phyloP scores from a whole-genome alignment of 1,284 basidiomycete species.

The Fomitiporia mediterranea region DNA sequence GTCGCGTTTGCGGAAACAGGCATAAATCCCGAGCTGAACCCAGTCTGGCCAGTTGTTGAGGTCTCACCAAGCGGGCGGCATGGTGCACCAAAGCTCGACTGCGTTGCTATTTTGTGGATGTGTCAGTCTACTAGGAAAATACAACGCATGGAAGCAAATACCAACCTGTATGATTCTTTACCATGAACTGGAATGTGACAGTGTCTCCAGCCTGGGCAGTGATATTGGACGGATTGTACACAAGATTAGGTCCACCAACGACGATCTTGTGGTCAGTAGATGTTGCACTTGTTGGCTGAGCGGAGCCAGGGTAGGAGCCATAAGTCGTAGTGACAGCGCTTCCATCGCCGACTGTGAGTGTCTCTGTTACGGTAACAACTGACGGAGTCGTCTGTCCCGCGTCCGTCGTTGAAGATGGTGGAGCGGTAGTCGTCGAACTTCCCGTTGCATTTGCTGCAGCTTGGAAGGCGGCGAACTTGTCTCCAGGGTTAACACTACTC shows the following conservation, averaged over 20 bases:
- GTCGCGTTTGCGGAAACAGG: constrained; percentile 42
- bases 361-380: constrained; percentile 19
- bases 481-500: constrained; percentile 44
- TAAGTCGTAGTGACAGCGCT: constrained; percentile 19
- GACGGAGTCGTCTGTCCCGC: constrained; percentile 9
- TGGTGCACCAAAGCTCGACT: constrained; percentile 52
- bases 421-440: constrained; percentile 22
- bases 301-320: constrained; percentile 21
- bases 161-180: constrained; percentile 37
- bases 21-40: constrained; percentile 61
- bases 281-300: constrained; percentile 11
- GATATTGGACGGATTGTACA: constrained; percentile 45
- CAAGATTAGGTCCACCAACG: constrained; percentile 14
- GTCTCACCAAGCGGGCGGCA: constrained; percentile 45
- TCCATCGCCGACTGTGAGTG: constrained; percentile 16
- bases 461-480: constrained; percentile 49
- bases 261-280: constrained; percentile 12
- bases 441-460: constrained; percentile 39
- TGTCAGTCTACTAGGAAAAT: background rate
- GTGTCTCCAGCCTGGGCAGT: constrained; percentile 53
- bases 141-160: background rate
- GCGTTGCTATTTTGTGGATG: constrained; percentile 36
- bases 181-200: constrained; percentile 54
- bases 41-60: constrained; percentile 44
- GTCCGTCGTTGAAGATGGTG: constrained; percentile 18